Evolutionary conservation across 1,284 basidiomycete genomes (phyloP).

Genomic region (Xanthoconium separans): DNA sequence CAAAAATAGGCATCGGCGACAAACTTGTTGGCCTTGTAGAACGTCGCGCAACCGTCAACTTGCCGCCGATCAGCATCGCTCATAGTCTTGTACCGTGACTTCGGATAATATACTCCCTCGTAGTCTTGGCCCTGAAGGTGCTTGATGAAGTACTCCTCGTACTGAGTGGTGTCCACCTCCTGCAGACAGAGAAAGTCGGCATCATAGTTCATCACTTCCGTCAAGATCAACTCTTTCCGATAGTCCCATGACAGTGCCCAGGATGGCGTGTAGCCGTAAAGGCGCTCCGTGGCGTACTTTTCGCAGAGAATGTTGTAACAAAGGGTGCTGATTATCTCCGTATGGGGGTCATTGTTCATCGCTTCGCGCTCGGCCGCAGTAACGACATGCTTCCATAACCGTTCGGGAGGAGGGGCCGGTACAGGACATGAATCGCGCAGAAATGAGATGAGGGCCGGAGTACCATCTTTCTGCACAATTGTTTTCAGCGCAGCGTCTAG

Average conservation of each 20-base stretch:
- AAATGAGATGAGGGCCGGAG: constrained; percentile 82
- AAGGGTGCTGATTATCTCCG: constrained; percentile 79
- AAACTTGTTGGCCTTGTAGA: constrained; percentile 89
- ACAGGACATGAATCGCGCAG: constrained; percentile 88
- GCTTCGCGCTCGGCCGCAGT: constrained; percentile 66
- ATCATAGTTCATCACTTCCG: constrained; percentile 82
- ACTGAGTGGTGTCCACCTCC: constrained; percentile 93
- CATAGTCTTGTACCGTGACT: constrained; percentile 94
- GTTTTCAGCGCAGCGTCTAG: constrained; percentile 76
- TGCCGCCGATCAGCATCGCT: constrained; percentile 79
- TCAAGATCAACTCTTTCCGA: constrained; percentile 87
- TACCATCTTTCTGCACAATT: constrained; percentile 93
- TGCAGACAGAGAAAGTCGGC: constrained; percentile 94
- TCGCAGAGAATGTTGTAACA: constrained; percentile 97
- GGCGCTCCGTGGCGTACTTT: constrained; percentile 82
- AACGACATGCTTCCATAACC: constrained; percentile 80
- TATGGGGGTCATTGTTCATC: constrained; percentile 51
- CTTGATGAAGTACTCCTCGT: constrained; percentile 90
- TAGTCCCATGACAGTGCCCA: constrained; percentile 98
- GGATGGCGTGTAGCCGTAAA: constrained; percentile 96
- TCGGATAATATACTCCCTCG: constrained; percentile 93
- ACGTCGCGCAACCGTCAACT: constrained; percentile 97
- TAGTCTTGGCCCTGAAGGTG: constrained; percentile 80
- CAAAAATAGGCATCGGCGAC: constrained; percentile 33
- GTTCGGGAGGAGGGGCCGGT: constrained; percentile 80